A percentile compares a stretch with the other conserved stretches of the same genome.
Conservation (phyloP, 139 green algal species). For the Gonium pectorale region DNA sequence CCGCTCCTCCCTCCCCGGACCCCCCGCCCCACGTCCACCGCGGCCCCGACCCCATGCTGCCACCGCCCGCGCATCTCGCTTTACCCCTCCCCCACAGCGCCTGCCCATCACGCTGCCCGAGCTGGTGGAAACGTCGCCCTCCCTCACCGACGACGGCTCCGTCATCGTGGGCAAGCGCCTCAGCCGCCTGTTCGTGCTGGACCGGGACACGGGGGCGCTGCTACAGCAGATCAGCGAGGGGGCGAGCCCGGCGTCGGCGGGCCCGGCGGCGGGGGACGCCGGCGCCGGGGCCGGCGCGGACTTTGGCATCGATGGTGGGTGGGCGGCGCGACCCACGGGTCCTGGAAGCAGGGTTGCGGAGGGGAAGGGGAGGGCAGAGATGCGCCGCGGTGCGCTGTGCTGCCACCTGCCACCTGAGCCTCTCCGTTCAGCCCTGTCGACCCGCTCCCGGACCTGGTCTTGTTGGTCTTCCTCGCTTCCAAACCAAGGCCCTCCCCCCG, state of each 20-base stretch:
- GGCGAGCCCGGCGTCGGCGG: background rate
- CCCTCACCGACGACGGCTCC: slow-evolving; percentile 82
- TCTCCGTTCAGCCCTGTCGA: too few relatives aligned
- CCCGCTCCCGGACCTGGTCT: too few relatives aligned
- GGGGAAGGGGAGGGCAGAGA: too few relatives aligned
- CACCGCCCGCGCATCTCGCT: too few relatives aligned
- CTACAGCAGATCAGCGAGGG: slow-evolving; percentile 6
- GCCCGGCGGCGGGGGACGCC: background rate
- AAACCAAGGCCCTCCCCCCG: background rate
- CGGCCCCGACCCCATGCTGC: too few relatives aligned
- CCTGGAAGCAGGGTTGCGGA: too few relatives aligned
- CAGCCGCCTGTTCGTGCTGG: slow-evolving; percentile 83
- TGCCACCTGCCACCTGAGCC: too few relatives aligned
- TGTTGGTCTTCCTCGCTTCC: too few relatives aligned
- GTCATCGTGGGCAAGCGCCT: slow-evolving; percentile 85
- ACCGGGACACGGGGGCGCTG: slow-evolving; percentile 73
- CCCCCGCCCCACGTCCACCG: background rate
- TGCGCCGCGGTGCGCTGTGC: too few relatives aligned
- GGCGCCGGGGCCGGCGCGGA: background rate
- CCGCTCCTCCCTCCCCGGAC: background rate
- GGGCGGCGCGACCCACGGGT: too few relatives aligned
- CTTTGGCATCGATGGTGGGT: background rate
- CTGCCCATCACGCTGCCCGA: slow-evolving; percentile 87
- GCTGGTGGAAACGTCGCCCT: slow-evolving; percentile 87
- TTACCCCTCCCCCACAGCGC: slow-evolving; percentile 62